These are phyloP conservation scores for Amanita pseudoporphyria DNA, from an alignment of 768 basidiomycete genomes.

Conservation along the genomic window DNA sequence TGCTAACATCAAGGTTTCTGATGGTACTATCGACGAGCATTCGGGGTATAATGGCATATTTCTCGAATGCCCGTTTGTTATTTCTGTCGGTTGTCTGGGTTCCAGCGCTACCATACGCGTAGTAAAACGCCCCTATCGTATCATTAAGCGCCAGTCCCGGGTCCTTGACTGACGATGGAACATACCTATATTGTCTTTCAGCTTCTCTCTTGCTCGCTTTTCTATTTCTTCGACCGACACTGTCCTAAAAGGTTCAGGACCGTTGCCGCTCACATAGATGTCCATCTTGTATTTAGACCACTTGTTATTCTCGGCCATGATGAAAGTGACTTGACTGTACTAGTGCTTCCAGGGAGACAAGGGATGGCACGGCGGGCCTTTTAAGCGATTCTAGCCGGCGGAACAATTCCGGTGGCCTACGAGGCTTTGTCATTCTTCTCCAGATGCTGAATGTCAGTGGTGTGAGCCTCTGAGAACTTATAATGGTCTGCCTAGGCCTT, in stretches of 20 bases:
- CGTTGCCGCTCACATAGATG: constrained; percentile 29
- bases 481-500: too few relatives aligned
- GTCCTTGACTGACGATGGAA: background rate
- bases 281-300: constrained; percentile 34
- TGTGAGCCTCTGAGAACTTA: background rate
- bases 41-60: constrained; percentile 69
- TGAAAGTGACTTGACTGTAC: background rate
- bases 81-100: constrained; percentile 53
- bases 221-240: constrained; percentile 56
- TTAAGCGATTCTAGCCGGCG: too few relatives aligned
- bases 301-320: constrained; percentile 10
- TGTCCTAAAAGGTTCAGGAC: constrained; percentile 44
- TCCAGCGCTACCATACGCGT: constrained; percentile 73
- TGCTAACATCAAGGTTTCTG: constrained; percentile 48
- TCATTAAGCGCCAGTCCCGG: background rate
- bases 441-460: too few relatives aligned
- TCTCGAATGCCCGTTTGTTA: constrained; percentile 55
- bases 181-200: constrained; percentile 49
- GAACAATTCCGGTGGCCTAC: too few relatives aligned
- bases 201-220: constrained; percentile 50
- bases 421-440: too few relatives aligned
- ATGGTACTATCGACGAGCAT: constrained; percentile 59
- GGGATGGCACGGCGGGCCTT: background rate
- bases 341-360: background rate
- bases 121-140: constrained; percentile 53